These are phyloP conservation scores for Saccharomycopsis sp. DNA, from an alignment of 805 yeast species.

Conservation along the genomic window DNA sequence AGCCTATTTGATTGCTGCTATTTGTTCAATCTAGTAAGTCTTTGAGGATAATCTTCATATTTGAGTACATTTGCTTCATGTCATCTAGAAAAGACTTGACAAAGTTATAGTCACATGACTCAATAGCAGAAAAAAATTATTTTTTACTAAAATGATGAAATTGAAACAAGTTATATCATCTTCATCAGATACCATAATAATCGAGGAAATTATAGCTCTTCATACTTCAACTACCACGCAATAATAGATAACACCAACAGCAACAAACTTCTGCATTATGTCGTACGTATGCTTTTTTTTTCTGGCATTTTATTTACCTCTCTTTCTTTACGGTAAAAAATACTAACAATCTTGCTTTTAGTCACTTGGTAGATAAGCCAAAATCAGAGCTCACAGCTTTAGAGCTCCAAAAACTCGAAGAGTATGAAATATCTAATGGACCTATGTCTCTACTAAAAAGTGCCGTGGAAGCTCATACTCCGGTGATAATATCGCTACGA, in stretches of 20 bases:
- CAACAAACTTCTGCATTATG: not conserved
- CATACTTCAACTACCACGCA: not conserved
- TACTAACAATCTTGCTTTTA: conserved; percentile 22
- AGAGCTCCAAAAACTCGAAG: conserved; percentile 78
- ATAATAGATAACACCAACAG: not conserved
- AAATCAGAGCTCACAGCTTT: conserved; percentile 72
- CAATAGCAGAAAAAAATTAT: too few species aligned
- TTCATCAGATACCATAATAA: too few species aligned
- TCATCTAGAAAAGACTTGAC: too few species aligned
- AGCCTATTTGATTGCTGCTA: too few species aligned
- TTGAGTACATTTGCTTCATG: too few species aligned
- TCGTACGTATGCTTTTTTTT: not conserved
- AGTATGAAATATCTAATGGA: conserved; percentile 82
- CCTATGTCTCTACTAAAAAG: conserved; percentile 86
- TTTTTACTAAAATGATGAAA: too few species aligned
- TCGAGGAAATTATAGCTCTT: too few species aligned
- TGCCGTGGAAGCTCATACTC: conserved; percentile 66
- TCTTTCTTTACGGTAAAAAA: not conserved
- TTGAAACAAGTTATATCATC: too few species aligned
- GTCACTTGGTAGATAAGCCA: conserved; percentile 67
- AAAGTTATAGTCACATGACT: too few species aligned
- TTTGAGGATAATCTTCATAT: too few species aligned
- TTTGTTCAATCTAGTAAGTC: too few species aligned
- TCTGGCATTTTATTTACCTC: not conserved
- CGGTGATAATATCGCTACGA: conserved; percentile 81